These are phyloP conservation scores for Discostella pseudostelligera DNA, from an alignment of 108 stramenopile genomes.

Conservation along the genomic window DNA sequence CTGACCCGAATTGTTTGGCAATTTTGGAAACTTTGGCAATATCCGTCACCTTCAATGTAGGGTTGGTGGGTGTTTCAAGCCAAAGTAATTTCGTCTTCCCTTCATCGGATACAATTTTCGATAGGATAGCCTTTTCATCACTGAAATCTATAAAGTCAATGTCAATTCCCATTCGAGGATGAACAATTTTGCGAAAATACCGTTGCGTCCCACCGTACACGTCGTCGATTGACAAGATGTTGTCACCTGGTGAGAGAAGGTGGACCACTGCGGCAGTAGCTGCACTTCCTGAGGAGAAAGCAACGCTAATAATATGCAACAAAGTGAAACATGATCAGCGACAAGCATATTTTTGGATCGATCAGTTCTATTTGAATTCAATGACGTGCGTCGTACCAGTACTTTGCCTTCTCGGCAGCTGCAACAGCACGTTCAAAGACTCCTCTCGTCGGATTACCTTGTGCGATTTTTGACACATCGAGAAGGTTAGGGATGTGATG, in stretches of 20 bases:
- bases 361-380: too few species aligned
- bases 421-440: slow-evolving; percentile 83
- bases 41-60: slow-evolving; percentile 79
- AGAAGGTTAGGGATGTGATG: too few species aligned
- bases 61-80: slow-evolving; percentile 94
- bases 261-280: slow-evolving; percentile 84
- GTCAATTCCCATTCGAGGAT: slow-evolving; percentile 49
- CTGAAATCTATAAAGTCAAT: slow-evolving; percentile 51
- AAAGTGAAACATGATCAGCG: not conserved
- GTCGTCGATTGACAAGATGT: slow-evolving; percentile 76
- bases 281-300: slow-evolving; percentile 87
- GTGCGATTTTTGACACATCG: not conserved
- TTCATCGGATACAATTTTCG: slow-evolving; percentile 23
- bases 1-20: slow-evolving; percentile 39
- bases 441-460: slow-evolving; percentile 80
- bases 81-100: slow-evolving; percentile 73
- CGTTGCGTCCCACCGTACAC: slow-evolving; percentile 86
- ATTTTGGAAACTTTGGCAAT: slow-evolving; percentile 61
- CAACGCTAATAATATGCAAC: slow-evolving; percentile 31
- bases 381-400: slow-evolving; percentile 41
- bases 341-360: not conserved
- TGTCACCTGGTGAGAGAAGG: slow-evolving; percentile 64
- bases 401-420: slow-evolving; percentile 61
- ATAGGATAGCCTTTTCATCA: slow-evolving; percentile 16
- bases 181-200: slow-evolving; percentile 63